These are phyloP conservation scores for Phaseolus lunatus DNA, from an alignment of 306 rosid species.

Conservation along the genomic window DNA sequence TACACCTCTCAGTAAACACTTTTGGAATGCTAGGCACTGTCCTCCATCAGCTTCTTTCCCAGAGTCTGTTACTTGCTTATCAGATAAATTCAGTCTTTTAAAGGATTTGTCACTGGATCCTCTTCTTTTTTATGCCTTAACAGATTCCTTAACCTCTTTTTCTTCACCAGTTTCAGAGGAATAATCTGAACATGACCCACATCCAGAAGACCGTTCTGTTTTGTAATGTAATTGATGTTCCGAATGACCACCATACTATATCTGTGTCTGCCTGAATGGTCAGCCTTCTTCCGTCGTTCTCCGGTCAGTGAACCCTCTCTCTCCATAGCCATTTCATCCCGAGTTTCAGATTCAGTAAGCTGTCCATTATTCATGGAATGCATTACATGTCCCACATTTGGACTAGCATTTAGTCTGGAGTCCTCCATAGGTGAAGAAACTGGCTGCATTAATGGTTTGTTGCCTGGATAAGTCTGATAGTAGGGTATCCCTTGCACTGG, in stretches of 20 bases:
- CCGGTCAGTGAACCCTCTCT: constrained; percentile 55
- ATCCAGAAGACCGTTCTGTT: constrained; percentile 62
- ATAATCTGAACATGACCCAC: constrained; percentile 67
- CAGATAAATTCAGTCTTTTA: constrained; percentile 53
- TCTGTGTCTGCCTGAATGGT: constrained; percentile 63
- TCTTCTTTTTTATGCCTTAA: constrained; percentile 59
- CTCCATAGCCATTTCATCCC: constrained; percentile 61
- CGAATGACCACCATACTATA: constrained; percentile 75
- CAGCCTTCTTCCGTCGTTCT: constrained; percentile 59
- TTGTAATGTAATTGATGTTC: constrained; percentile 82
- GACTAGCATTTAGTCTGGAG: constrained; percentile 56
- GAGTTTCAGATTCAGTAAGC: constrained; percentile 58
- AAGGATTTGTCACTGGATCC: constrained; percentile 52
- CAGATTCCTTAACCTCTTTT: constrained; percentile 56
- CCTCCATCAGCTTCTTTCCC: constrained; percentile 65
- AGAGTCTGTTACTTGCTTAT: constrained; percentile 51
- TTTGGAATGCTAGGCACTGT: constrained; percentile 89
- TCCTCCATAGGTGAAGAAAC: constrained; percentile 68
- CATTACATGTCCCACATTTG: constrained; percentile 63
- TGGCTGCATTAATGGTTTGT: constrained; percentile 61
- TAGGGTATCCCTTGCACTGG: constrained; percentile 88
- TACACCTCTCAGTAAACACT: constrained; percentile 74
- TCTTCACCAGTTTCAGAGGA: constrained; percentile 68
- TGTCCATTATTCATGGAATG: constrained; percentile 75
- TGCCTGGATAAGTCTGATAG: constrained; percentile 74